A percentile compares a stretch with the other conserved stretches of the same genome.
These are phyloP conservation scores for Penstemon newberryi DNA, from an alignment of 257 asterid genomes.

Conservation along the genomic window DNA sequence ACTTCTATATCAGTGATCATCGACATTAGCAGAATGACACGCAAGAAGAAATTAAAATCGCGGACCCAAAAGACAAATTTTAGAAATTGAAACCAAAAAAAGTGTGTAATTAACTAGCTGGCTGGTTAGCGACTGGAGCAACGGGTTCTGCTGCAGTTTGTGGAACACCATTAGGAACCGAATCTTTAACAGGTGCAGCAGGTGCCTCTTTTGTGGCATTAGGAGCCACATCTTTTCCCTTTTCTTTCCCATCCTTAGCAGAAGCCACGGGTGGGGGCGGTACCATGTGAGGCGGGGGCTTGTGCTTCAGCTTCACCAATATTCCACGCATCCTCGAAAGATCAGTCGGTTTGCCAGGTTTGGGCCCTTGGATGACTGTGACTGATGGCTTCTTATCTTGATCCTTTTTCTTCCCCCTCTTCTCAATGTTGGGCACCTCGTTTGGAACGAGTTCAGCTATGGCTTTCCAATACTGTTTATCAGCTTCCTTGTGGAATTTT, in stretches of 20 bases:
- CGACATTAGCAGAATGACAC: conserved; percentile 29
- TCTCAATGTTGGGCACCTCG: conserved; percentile 85
- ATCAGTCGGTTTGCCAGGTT: conserved; percentile 98
- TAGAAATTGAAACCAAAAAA: background rate
- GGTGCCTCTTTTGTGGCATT: conserved; percentile 38
- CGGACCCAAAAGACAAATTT: conserved; percentile 16
- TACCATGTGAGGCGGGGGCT: conserved; percentile 89
- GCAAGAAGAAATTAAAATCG: conserved; percentile 6
- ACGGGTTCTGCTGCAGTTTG: conserved; percentile 42
- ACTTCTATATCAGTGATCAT: conserved; percentile 8
- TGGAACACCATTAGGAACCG: conserved; percentile 44
- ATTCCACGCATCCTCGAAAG: conserved; percentile 93
- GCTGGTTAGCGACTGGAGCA: conserved; percentile 40
- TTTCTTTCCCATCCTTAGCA: conserved; percentile 56
- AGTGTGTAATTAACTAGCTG: conserved; percentile 36
- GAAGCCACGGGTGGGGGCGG: conserved; percentile 79
- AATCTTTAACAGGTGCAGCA: conserved; percentile 43
- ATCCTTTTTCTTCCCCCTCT: conserved; percentile 87
- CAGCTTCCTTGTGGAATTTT: conserved; percentile 92
- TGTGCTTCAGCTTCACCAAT: conserved; percentile 91
- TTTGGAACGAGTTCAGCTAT: conserved; percentile 88
- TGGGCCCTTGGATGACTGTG: conserved; percentile 87
- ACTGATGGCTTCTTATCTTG: conserved; percentile 88
- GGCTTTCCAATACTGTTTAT: conserved; percentile 95
- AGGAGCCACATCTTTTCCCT: conserved; percentile 43